Base-by-base conservation (phyloP, 2,329 filamentous ascomycete species). In the Ophiostoma montium region DNA sequence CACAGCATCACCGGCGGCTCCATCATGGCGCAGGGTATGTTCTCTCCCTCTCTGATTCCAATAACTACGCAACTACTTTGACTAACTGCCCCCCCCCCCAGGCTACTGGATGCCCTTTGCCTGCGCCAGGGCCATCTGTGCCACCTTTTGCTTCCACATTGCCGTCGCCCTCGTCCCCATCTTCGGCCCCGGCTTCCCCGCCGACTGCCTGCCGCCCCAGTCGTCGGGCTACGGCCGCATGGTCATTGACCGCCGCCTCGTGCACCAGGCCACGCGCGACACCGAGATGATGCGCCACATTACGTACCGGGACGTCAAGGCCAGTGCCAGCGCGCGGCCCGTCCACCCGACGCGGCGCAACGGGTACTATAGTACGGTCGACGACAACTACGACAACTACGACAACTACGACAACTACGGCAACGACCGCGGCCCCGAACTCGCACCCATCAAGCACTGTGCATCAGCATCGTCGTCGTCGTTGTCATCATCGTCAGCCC, bases 91-190 rank as follows among this genome's bases (percentile, higher is more conserved):
- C 27, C n/a, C 31, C 27, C 46, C 2, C 5, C 41, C 43, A 94
- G 88, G 92, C 32, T 98, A 96, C 65, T 98, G 92, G 92, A 87
- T 96, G 76, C 90, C 90, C 2, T 96, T 82, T 59, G 69, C 78
- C 35, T 94, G 88, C 56, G 92, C 92, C 43, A 84, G 77, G 64
- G 88, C 87, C 11, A 70, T 98, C 47, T 94, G 89, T 59, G 77
- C 86, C 4, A 95, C 86, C 1, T 96, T 96, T 63, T 96, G 90
- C 67, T 80, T 82, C 62, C 69, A 76, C 33, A 94, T 98, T 53
- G 82, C 90, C 13, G 82, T 82, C 51, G 89, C 85, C 0, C 68
- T 98, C 49, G 92, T 92, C 9, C 92, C 92, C 5, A 72, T 98
- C 52, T 98, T 98, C 62, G 92, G 92, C 0, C 75, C 80, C 12